Conservation (phyloP, 495 filamentous ascomycete genomes). For the Penicillium subrubescens region DNA sequence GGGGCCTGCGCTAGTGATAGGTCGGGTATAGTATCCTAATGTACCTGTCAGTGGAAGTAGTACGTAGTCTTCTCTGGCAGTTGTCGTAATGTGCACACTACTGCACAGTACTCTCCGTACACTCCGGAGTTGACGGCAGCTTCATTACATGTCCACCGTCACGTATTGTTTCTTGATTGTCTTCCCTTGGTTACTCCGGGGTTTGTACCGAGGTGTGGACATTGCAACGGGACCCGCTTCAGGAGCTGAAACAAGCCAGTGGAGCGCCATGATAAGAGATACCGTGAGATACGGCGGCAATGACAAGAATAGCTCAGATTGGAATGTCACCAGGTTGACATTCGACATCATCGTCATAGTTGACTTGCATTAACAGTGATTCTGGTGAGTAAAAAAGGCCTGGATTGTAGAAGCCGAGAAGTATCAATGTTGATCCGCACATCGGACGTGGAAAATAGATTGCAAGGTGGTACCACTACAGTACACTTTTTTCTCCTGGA, state of each 20-base stretch:
- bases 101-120: too few species aligned
- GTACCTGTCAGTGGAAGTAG: background rate
- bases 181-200: constrained; percentile 5
- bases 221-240: constrained; percentile 1
- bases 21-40: background rate
- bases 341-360: background rate
- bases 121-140: background rate
- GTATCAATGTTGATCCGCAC: background rate
- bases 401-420: background rate
- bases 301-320: constrained; percentile 2
- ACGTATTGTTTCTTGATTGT: background rate
- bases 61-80: background rate
- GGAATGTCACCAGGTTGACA: background rate
- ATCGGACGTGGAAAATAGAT: background rate
- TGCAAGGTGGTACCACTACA: background rate
- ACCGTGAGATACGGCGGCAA: background rate
- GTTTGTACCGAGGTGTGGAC: background rate
- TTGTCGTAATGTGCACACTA: too few species aligned
- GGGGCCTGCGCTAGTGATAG: background rate
- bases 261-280: constrained; percentile 7
- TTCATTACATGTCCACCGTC: background rate
- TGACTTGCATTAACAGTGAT: background rate
- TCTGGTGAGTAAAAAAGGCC: background rate
- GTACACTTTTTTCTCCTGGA: background rate
- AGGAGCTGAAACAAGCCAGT: constrained; percentile 4